Conservation (phyloP, 805 yeast genomes). For the Candida coquimbonensis region DNA sequence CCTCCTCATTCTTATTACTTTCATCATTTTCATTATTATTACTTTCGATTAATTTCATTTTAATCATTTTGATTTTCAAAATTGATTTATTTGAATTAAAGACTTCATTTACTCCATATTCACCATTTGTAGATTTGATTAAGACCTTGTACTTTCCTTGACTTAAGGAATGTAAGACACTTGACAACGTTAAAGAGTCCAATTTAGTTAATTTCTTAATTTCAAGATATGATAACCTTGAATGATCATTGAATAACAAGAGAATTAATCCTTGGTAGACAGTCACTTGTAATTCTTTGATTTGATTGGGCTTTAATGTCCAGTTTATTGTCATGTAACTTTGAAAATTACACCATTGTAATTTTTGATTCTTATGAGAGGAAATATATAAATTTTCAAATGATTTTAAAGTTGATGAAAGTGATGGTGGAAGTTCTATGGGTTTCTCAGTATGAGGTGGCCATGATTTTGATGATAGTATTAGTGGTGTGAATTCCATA, state of each 20-base stretch:
- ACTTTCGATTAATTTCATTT: conserved; percentile 8
- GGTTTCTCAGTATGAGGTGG: conserved; percentile 8
- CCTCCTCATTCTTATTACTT: conserved; percentile 4
- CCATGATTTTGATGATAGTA: conserved; percentile 16
- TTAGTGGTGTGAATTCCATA: conserved; percentile 16
- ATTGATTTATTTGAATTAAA: conserved; percentile 12
- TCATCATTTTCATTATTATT: conserved; percentile 1
- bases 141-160: conserved; percentile 17
- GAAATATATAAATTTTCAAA: conserved; percentile 13
- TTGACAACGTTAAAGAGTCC: conserved; percentile 11
- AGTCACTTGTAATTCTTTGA: conserved; percentile 16
- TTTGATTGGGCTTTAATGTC: conserved; percentile 7
- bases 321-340: conserved; percentile 17
- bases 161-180: conserved; percentile 19
- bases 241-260: conserved; percentile 14
- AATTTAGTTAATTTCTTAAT: conserved; percentile 8
- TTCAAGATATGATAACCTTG: conserved; percentile 10
- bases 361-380: conserved; percentile 2
- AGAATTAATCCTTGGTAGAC: conserved; percentile 17
- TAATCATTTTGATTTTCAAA: conserved; percentile 14
- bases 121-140: conserved; percentile 6
- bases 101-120: conserved; percentile 11
- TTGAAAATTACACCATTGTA: conserved; percentile 17
- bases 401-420: conserved; percentile 1
- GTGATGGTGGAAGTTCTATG: conserved; percentile 7